Percentiles rank a stretch among this genome's conserved stretches.
Evolutionary conservation across 257 asterid genomes (phyloP).

Genomic region (Vinca minor): DNA sequence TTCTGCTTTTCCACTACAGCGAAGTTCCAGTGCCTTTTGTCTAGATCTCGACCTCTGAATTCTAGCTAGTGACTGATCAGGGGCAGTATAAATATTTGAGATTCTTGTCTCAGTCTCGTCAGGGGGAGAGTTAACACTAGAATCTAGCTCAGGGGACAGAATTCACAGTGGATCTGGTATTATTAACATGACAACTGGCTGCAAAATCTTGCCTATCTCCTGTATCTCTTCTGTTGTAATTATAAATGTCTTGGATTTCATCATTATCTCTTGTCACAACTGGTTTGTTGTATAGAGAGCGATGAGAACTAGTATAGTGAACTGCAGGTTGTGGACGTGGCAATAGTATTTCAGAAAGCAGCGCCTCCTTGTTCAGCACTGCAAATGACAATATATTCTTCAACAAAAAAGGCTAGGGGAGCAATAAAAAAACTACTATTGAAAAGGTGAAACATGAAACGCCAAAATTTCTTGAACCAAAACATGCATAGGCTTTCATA

Average conservation of each 20-base stretch:
- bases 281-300: slow-evolving; percentile 35
- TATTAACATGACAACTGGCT: slow-evolving; percentile 20
- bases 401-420: neutral
- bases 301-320: slow-evolving; percentile 28
- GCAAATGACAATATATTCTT: slow-evolving; percentile 19
- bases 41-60: slow-evolving; percentile 88
- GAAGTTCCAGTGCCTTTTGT: slow-evolving; percentile 79
- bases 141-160: slow-evolving; percentile 36
- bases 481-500: neutral
- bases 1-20: slow-evolving; percentile 46
- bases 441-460: neutral
- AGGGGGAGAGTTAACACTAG: slow-evolving; percentile 41
- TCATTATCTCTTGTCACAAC: slow-evolving; percentile 29
- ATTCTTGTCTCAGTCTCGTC: slow-evolving; percentile 39
- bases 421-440: neutral
- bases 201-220: slow-evolving; percentile 27
- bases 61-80: slow-evolving; percentile 49
- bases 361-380: slow-evolving; percentile 70
- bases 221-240: slow-evolving; percentile 15
- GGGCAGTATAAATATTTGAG: slow-evolving; percentile 27
- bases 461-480: neutral
- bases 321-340: slow-evolving; percentile 36
- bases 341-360: slow-evolving; percentile 46
- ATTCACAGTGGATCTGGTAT: slow-evolving; percentile 20
- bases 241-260: slow-evolving; percentile 28